Conservation (phyloP, 306 rosid species). For the Vigna radiata region DNA sequence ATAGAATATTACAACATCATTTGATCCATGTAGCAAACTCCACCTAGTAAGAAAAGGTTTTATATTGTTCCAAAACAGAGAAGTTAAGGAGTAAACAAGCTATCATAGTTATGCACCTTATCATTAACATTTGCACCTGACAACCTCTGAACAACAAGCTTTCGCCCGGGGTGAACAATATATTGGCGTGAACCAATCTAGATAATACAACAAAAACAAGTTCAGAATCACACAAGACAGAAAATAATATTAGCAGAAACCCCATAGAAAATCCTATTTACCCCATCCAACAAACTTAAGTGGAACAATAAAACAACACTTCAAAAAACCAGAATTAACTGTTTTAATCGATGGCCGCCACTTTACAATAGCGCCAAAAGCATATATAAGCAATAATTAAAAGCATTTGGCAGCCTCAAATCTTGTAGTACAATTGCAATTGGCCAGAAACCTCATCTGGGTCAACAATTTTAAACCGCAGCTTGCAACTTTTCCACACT, state of each 20-base stretch:
- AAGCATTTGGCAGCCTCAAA: not conserved
- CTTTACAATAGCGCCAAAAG: not conserved
- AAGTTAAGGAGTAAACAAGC: slow-evolving; percentile 6
- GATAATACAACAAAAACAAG: slow-evolving; percentile 29
- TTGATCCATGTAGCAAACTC: not conserved
- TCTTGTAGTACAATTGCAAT: not conserved
- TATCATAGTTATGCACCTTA: slow-evolving; percentile 59
- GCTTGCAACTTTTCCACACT: slow-evolving; percentile 19
- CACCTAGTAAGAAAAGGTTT: not conserved
- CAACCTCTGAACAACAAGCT: slow-evolving; percentile 78
- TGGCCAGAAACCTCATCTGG: not conserved
- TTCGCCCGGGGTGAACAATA: slow-evolving; percentile 94
- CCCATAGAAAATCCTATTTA: slow-evolving; percentile 6
- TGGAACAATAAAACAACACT: not conserved
- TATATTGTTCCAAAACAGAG: slow-evolving; percentile 15
- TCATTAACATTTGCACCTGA: slow-evolving; percentile 83
- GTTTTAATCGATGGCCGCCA: not conserved
- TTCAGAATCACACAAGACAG: slow-evolving; percentile 31
- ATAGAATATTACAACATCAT: not conserved
- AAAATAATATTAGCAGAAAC: slow-evolving; percentile 25
- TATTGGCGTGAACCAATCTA: slow-evolving; percentile 90
- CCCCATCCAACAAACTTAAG: slow-evolving; percentile 21
- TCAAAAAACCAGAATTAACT: slow-evolving; percentile 14
- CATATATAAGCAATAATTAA: not conserved
- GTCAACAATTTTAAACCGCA: slow-evolving; percentile 4